Conservation (phyloP, 768 basidiomycete genomes). For the Amanita pallidorosea region DNA sequence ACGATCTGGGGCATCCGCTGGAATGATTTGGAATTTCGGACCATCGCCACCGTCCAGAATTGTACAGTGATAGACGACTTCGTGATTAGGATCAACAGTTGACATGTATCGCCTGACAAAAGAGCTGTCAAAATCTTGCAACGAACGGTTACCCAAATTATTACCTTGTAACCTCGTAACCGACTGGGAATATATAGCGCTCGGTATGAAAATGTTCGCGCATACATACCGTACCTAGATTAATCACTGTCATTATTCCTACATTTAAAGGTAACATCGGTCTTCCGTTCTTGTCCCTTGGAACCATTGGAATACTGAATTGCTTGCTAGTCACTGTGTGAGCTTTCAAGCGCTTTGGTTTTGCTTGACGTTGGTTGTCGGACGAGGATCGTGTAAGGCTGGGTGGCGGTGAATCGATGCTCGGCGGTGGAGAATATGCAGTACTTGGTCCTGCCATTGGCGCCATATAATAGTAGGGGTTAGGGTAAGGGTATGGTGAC, state of each 20-base stretch:
- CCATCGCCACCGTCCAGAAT: constrained; percentile 81
- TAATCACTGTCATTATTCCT: constrained; percentile 79
- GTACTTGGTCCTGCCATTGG: constrained; percentile 28
- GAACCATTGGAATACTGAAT: constrained; percentile 70
- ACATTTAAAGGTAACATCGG: constrained; percentile 74
- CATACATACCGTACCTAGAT: constrained; percentile 67
- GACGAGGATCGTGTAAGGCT: constrained; percentile 15
- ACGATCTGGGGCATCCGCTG: constrained; percentile 58
- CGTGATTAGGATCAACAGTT: constrained; percentile 51
- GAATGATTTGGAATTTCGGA: constrained; percentile 78
- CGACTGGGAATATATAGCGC: constrained; percentile 82
- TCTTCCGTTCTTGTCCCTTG: constrained; percentile 57
- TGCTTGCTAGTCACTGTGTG: constrained; percentile 73
- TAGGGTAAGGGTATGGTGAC: constrained; percentile 25
- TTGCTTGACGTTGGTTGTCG: constrained; percentile 38
- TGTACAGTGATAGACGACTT: constrained; percentile 73
- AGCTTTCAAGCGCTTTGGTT: constrained; percentile 71
- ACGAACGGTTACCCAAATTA: constrained; percentile 9
- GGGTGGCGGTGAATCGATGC: constrained; percentile 11
- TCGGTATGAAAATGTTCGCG: constrained; percentile 82
- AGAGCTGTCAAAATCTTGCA: constrained; percentile 5
- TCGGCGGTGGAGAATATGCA: constrained; percentile 21
- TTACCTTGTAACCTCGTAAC: constrained; percentile 74
- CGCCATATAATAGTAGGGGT: constrained; percentile 34
- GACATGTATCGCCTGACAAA: constrained; percentile 62